Conservation (phyloP, 805 yeast species). For the Maudiozyma barnettii region DNA sequence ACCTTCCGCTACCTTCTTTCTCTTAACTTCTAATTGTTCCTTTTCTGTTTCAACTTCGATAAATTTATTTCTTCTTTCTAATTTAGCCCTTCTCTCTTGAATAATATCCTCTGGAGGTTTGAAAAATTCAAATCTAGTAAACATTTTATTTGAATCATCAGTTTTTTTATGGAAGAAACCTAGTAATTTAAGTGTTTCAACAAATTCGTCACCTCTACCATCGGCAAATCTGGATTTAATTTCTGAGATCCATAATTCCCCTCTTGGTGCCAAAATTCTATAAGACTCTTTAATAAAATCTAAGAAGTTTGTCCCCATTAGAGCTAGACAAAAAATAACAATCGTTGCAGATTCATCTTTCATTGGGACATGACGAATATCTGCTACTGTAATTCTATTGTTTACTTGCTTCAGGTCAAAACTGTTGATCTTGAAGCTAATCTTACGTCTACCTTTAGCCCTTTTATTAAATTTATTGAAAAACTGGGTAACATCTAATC, state of each 20-base stretch:
- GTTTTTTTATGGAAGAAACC: constrained; percentile 88
- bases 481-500: constrained; percentile 51
- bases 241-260: constrained; percentile 96
- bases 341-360: constrained; percentile 69
- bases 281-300: constrained; percentile 88
- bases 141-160: constrained; percentile 85
- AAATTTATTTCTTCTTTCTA: constrained; percentile 55
- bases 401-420: constrained; percentile 89
- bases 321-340: constrained; percentile 87
- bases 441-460: constrained; percentile 30
- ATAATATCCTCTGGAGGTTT: constrained; percentile 69
- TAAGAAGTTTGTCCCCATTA: constrained; percentile 95
- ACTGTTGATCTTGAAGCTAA: constrained; percentile 63
- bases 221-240: constrained; percentile 87
- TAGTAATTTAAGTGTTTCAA: constrained; percentile 57
- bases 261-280: constrained; percentile 77
- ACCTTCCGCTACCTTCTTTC: constrained; percentile 58
- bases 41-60: constrained; percentile 60
- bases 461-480: constrained; percentile 30
- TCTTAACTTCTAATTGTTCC: constrained; percentile 47
- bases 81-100: constrained; percentile 50
- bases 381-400: constrained; percentile 91
- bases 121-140: constrained; percentile 87
- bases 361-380: constrained; percentile 82
- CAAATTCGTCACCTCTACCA: constrained; percentile 69